Conservation (phyloP, 352 stramenopile species). For the Phytophthora foliorum region DNA sequence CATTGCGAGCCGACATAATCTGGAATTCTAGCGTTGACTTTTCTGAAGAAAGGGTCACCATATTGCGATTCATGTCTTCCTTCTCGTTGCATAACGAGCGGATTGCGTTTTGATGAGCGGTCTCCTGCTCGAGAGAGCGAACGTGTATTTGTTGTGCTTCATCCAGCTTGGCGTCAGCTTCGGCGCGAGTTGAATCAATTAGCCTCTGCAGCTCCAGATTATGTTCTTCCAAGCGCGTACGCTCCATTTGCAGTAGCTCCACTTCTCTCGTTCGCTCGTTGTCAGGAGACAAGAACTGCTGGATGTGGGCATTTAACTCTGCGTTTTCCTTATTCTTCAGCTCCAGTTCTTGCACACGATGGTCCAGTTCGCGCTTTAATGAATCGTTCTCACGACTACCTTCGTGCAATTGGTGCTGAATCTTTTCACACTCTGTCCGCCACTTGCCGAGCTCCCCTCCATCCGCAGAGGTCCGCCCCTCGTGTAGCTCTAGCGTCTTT, state of each 20-base stretch:
- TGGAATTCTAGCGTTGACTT: constrained; percentile 65
- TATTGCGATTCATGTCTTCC: constrained; percentile 63
- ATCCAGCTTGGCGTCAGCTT: constrained; percentile 56
- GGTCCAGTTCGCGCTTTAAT: constrained; percentile 64
- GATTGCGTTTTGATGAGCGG: constrained; percentile 56
- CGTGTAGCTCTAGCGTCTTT: constrained; percentile 48
- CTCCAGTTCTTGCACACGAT: constrained; percentile 62
- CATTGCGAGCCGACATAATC: constrained; percentile 49
- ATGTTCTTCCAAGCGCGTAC: constrained; percentile 69
- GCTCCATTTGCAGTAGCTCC: constrained; percentile 63
- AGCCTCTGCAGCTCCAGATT: constrained; percentile 59
- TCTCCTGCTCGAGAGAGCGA: constrained; percentile 57
- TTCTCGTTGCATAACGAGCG: constrained; percentile 69
- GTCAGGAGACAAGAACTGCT: constrained; percentile 61
- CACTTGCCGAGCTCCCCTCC: constrained; percentile 61
- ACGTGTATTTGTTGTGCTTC: constrained; percentile 57
- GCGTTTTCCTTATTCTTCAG: constrained; percentile 58
- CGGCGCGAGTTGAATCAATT: constrained; percentile 49
- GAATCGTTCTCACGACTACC: constrained; percentile 52
- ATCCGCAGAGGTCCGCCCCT: constrained; percentile 34
- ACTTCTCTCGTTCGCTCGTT: constrained; percentile 65
- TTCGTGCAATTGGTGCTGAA: constrained; percentile 49
- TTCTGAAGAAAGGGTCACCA: constrained; percentile 55
- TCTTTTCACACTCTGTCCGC: constrained; percentile 57
- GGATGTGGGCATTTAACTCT: constrained; percentile 61